Conservation (phyloP, 1,139 yeast genomes). For the Debaryomycetaceae sp. region DNA sequence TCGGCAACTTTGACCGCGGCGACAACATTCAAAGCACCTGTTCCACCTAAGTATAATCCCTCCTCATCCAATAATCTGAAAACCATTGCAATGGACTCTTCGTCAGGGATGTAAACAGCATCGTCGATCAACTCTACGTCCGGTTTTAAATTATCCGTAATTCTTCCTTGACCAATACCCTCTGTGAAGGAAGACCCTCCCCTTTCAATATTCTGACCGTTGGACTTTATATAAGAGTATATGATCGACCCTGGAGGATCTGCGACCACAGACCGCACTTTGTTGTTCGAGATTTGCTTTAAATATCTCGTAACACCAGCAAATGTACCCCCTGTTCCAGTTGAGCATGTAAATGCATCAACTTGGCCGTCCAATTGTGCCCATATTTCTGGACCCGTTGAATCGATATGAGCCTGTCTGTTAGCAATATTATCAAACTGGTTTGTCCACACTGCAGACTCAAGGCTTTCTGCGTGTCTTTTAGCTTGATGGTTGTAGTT, state of each 20-base stretch:
- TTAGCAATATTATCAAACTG: slow-evolving; percentile 87
- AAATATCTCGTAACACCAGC: slow-evolving; percentile 79
- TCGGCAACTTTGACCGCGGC: slow-evolving; percentile 76
- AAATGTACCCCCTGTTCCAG: slow-evolving; percentile 91
- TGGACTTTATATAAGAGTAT: slow-evolving; percentile 69
- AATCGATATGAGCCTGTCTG: slow-evolving; percentile 83
- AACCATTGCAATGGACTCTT: slow-evolving; percentile 73
- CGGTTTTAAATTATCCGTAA: slow-evolving; percentile 74
- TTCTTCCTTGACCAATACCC: slow-evolving; percentile 94
- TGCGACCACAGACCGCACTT: slow-evolving; percentile 65
- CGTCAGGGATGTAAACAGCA: slow-evolving; percentile 73
- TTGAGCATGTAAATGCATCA: slow-evolving; percentile 83
- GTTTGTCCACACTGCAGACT: slow-evolving; percentile 87
- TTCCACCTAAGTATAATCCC: slow-evolving; percentile 88
- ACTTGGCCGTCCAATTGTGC: slow-evolving; percentile 79
- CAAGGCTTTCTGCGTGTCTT: slow-evolving; percentile 71
- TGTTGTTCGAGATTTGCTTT: slow-evolving; percentile 59
- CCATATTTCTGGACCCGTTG: slow-evolving; percentile 93
- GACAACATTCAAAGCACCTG: slow-evolving; percentile 78
- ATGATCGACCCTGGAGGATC: slow-evolving; percentile 93
- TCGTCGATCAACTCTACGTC: slow-evolving; percentile 72
- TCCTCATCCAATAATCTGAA: slow-evolving; percentile 82
- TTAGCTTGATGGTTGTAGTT: slow-evolving; percentile 84
- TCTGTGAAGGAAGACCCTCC: slow-evolving; percentile 88
- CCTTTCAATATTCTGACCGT: slow-evolving; percentile 59